A percentile compares a stretch with the other conserved stretches of the same genome.
phyloP scores from a whole-genome alignment of 345 rosid genomes.

The Erodium maritimum region DNA sequence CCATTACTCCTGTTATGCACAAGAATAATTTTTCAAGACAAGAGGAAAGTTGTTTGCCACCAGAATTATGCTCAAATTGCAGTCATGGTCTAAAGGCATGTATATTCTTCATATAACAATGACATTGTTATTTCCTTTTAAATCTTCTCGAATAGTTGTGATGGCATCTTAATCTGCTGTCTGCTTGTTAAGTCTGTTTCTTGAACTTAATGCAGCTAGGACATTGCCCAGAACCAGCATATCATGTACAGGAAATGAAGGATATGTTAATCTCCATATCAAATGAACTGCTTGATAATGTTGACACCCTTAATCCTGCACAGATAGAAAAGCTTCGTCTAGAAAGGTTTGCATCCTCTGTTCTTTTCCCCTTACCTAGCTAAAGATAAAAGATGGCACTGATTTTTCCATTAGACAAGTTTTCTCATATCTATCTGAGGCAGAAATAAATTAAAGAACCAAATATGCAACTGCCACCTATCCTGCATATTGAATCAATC shows the following conservation, averaged over 20 bases:
- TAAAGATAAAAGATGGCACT: background rate
- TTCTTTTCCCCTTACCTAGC: background rate
- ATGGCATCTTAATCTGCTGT: slow-evolving; percentile 10
- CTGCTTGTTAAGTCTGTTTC: slow-evolving; percentile 18
- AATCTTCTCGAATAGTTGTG: background rate
- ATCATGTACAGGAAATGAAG: slow-evolving; percentile 80
- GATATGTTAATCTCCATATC: slow-evolving; percentile 70
- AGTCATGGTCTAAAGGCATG: slow-evolving; percentile 68
- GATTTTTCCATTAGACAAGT: background rate
- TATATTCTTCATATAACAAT: slow-evolving; percentile 7
- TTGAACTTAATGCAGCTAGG: slow-evolving; percentile 56
- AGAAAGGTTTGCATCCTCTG: slow-evolving; percentile 48
- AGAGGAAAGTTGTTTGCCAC: slow-evolving; percentile 43
- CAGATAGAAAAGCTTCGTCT: slow-evolving; percentile 72
- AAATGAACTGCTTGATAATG: slow-evolving; percentile 87
- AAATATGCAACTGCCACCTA: background rate
- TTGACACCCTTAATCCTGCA: slow-evolving; percentile 38
- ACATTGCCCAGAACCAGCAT: slow-evolving; percentile 60
- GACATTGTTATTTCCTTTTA: background rate
- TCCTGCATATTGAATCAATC: background rate
- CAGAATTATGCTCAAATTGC: slow-evolving; percentile 58
- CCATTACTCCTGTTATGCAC: slow-evolving; percentile 39
- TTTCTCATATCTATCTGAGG: no score
- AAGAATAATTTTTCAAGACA: slow-evolving; percentile 24
- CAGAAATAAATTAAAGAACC: background rate